Conservation (phyloP, 1,284 basidiomycete species). For the Trametes pubescens region DNA sequence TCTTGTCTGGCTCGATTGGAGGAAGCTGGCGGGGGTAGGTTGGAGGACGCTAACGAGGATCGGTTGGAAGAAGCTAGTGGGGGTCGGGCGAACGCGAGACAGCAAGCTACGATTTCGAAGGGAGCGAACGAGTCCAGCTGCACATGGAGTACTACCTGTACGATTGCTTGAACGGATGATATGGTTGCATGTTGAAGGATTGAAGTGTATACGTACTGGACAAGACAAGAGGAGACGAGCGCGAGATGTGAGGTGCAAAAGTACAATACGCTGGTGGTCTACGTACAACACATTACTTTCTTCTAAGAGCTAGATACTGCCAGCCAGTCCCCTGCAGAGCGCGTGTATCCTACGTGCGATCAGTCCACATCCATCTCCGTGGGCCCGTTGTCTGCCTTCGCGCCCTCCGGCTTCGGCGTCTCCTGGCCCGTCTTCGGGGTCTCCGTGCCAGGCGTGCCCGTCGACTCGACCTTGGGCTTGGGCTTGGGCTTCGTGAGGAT, state of each 20-base stretch:
- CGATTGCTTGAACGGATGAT: too few species aligned
- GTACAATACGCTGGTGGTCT: constrained; percentile 34
- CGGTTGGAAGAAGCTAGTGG: too few species aligned
- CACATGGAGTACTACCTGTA: too few species aligned
- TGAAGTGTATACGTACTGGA: too few species aligned
- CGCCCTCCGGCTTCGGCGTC: constrained; percentile 59
- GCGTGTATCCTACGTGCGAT: constrained; percentile 19
- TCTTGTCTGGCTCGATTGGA: too few species aligned
- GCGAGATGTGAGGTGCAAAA: constrained; percentile 18
- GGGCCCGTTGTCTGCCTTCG: constrained; percentile 53
- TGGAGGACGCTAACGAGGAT: too few species aligned
- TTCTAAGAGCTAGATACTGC: constrained; percentile 33
- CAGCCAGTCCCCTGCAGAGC: constrained; percentile 17
- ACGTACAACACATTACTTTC: constrained; percentile 36
- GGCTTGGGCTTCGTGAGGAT: constrained; percentile 92
- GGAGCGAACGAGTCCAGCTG: too few species aligned
- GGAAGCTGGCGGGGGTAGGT: too few species aligned
- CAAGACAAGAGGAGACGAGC: too few species aligned
- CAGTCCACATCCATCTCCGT: constrained; percentile 88
- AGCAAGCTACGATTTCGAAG: too few species aligned
- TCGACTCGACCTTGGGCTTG: constrained; percentile 67
- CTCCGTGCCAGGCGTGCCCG: constrained; percentile 55
- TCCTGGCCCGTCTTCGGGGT: constrained; percentile 70
- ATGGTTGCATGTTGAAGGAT: too few species aligned
- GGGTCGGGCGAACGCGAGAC: too few species aligned